Evolutionary conservation across 2,329 filamentous ascomycete genomes (phyloP).

Genomic region (Beauveria sp.): DNA sequence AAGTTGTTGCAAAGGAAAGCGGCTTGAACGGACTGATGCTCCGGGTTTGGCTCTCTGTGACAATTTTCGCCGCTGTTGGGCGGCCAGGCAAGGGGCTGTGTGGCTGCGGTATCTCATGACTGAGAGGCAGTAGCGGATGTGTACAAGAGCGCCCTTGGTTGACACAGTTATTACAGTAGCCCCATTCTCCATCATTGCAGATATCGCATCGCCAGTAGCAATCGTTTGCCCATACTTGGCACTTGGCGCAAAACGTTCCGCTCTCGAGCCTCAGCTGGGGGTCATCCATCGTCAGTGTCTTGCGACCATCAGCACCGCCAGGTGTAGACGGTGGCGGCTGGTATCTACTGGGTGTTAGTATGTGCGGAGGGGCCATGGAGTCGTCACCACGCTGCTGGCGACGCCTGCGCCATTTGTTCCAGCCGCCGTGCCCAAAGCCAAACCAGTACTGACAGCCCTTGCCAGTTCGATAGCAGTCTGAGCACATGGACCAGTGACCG

Average conservation of each 20-base stretch:
- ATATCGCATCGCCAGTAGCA: constrained; percentile 85
- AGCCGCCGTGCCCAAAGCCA: constrained; percentile 72
- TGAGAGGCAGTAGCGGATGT: constrained; percentile 71
- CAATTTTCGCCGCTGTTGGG: constrained; percentile 40
- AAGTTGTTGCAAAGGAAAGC: constrained; percentile 65
- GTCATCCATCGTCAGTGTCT: constrained; percentile 57
- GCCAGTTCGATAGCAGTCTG: constrained; percentile 68
- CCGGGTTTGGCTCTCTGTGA: constrained; percentile 37
- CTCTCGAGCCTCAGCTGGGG: constrained; percentile 61
- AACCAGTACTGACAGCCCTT: constrained; percentile 82
- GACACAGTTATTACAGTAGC: constrained; percentile 83
- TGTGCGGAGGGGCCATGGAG: constrained; percentile 44
- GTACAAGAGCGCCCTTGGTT: constrained; percentile 75
- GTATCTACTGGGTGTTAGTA: constrained; percentile 52
- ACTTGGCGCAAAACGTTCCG: constrained; percentile 79
- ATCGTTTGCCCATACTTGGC: constrained; percentile 64
- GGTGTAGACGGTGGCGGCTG: constrained; percentile 39
- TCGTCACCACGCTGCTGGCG: constrained; percentile 29
- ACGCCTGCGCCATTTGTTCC: constrained; percentile 55
- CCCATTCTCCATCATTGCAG: constrained; percentile 93
- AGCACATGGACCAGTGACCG: constrained; percentile 72
- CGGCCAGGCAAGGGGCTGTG: constrained; percentile 32
- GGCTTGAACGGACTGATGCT: constrained; percentile 54
- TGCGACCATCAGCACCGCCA: constrained; percentile 46
- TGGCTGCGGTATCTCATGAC: constrained; percentile 43